Evolutionary conservation across 176 grass and related monocot genomes (phyloP).

Genomic region (Saccharum spontaneum): DNA sequence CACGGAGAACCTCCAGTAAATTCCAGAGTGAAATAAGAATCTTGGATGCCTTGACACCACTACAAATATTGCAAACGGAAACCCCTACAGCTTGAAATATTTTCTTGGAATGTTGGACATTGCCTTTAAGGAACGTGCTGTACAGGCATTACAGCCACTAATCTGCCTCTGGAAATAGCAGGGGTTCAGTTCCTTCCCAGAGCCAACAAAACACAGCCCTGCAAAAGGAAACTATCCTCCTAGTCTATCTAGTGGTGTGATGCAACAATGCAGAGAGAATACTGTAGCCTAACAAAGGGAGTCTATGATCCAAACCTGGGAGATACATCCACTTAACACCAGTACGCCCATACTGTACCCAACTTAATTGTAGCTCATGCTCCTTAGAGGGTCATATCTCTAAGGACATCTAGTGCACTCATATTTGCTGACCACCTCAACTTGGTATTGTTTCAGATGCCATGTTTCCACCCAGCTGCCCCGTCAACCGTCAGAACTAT

Average conservation of each 20-base stretch:
- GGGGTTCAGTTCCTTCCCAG: neutral
- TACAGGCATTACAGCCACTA: neutral
- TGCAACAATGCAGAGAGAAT: neutral
- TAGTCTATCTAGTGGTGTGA: neutral
- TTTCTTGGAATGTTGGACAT: neutral
- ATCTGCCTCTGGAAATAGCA: neutral
- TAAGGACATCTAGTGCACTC: neutral
- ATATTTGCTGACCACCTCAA: constrained; percentile 22
- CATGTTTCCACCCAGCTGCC: constrained; percentile 33
- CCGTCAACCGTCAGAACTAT: constrained; percentile 36
- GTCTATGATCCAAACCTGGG: neutral
- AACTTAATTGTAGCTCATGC: neutral
- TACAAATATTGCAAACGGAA: neutral
- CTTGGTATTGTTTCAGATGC: constrained; percentile 38
- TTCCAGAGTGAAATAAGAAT: neutral
- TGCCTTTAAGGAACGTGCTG: neutral
- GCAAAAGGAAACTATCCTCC: neutral
- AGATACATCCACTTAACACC: neutral
- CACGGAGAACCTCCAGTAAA: neutral
- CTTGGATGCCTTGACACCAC: neutral
- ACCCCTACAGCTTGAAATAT: neutral
- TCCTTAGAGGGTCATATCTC: neutral
- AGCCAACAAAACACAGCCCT: constrained; percentile 15
- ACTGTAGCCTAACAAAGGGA: neutral
- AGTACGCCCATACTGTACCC: neutral